These are phyloP conservation scores for Magnaporthales sp. DNA, from an alignment of 2,329 filamentous ascomycete genomes.

Conservation along the genomic window DNA sequence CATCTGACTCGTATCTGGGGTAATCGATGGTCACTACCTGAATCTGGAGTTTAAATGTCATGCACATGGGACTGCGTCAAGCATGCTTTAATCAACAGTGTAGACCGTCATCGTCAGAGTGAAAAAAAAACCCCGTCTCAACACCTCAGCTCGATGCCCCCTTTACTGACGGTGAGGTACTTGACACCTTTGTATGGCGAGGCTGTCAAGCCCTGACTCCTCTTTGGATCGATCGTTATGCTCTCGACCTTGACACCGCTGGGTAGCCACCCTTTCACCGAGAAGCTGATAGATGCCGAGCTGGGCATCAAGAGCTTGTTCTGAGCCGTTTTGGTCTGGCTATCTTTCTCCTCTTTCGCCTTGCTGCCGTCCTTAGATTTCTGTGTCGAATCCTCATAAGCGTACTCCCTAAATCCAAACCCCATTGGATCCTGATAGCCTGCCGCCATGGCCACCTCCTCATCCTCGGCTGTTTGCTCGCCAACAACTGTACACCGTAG, in stretches of 20 bases:
- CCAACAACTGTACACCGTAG: conserved; percentile 77
- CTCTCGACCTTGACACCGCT: conserved; percentile 61
- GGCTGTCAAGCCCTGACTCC: conserved; percentile 77
- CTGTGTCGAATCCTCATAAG: conserved; percentile 31
- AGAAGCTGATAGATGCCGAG: conserved; percentile 65
- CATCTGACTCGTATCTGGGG: not conserved
- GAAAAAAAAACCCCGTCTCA: conserved; percentile 18
- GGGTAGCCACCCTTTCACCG: conserved; percentile 59
- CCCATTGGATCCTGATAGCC: conserved; percentile 36
- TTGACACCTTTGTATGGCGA: conserved; percentile 97
- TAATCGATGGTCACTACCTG: not conserved
- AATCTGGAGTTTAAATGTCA: not conserved
- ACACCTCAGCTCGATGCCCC: conserved; percentile 56
- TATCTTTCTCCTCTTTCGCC: conserved; percentile 26
- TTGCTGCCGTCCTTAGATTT: conserved; percentile 10
- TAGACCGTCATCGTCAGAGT: not conserved
- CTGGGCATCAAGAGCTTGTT: conserved; percentile 75
- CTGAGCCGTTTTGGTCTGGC: conserved; percentile 47
- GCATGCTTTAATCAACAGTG: not conserved
- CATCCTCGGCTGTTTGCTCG: conserved; percentile 36
- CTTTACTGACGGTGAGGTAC: conserved; percentile 72
- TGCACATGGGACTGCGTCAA: not conserved
- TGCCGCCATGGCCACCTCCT: conserved; percentile 34
- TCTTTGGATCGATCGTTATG: conserved; percentile 63
- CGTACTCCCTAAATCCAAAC: conserved; percentile 44